phyloP scores from a whole-genome alignment of 495 filamentous ascomycete species.

The Xylaria grammica region DNA sequence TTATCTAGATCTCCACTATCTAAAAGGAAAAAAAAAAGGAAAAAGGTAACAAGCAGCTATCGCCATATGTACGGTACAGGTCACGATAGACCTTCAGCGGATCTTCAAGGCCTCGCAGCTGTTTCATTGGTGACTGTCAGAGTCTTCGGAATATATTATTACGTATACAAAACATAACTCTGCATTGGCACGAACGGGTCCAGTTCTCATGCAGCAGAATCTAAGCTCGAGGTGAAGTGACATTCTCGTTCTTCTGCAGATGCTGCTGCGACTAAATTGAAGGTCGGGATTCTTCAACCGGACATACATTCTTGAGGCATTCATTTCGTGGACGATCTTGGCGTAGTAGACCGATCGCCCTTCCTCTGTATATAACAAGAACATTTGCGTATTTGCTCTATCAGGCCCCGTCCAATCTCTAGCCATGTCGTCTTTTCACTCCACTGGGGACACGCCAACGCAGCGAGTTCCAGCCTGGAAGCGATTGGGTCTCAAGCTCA shows the following conservation, averaged over 20 bases:
- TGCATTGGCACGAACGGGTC: slow-evolving; percentile 6
- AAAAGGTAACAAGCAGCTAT: slow-evolving; percentile 5
- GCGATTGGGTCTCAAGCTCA: slow-evolving; percentile 76
- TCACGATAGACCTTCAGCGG: slow-evolving; percentile 15
- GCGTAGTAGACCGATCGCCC: neutral
- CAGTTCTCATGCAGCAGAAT: slow-evolving; percentile 7
- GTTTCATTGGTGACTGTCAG: slow-evolving; percentile 31
- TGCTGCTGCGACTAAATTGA: neutral
- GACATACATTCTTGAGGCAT: neutral
- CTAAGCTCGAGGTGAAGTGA: slow-evolving; percentile 10
- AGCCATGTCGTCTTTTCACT: slow-evolving; percentile 39
- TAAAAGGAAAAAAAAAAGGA: slow-evolving; percentile 1
- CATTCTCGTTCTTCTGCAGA: neutral
- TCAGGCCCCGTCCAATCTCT: slow-evolving; percentile 22
- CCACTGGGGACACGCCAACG: slow-evolving; percentile 37
- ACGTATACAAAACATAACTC: neutral
- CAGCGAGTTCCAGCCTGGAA: slow-evolving; percentile 75
- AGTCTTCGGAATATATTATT: neutral
- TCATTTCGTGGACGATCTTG: neutral
- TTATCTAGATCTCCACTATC: neutral
- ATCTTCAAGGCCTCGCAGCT: slow-evolving; percentile 26
- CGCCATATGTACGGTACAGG: no score
- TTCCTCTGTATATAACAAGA: neutral
- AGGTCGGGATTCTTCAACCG: neutral
- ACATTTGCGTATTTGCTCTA: neutral